phyloP scores from a whole-genome alignment of 306 rosid species.

The Casuarina equisetifolia region DNA sequence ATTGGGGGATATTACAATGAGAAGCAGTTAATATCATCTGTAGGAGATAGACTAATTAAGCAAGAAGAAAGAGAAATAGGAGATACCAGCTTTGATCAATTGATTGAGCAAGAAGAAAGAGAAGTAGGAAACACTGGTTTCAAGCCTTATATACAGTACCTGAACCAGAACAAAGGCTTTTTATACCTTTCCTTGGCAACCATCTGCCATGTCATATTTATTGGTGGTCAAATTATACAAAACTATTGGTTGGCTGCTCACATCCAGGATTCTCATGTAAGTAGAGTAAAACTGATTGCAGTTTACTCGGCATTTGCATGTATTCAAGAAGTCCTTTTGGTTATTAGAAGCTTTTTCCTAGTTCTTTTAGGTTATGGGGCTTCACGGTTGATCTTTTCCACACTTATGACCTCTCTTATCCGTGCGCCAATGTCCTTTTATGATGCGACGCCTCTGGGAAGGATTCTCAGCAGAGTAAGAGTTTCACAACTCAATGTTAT shows the following conservation, averaged over 20 bases:
- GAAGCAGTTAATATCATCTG: conserved; percentile 8
- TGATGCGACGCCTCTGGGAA: conserved; percentile 69
- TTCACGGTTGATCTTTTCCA: conserved; percentile 38
- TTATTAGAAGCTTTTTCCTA: conserved; percentile 31
- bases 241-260: conserved; percentile 56
- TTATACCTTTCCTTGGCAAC: conserved; percentile 32
- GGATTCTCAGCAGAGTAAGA: conserved; percentile 62
- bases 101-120: conserved; percentile 56
- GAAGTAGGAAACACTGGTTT: conserved; percentile 53
- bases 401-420: conserved; percentile 54
- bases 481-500: conserved; percentile 8
- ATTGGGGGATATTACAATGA: conserved; percentile 16
- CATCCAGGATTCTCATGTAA: conserved; percentile 33
- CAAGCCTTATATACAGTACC: conserved; percentile 54
- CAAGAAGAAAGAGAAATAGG: too few relatives aligned
- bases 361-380: conserved; percentile 42
- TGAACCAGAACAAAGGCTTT: conserved; percentile 48
- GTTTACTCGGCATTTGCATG: conserved; percentile 41
- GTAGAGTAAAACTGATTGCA: conserved; percentile 25
- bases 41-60: conserved; percentile 16
- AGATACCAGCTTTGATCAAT: conserved; percentile 12
- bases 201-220: conserved; percentile 33
- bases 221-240: conserved; percentile 42
- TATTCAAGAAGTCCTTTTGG: conserved; percentile 24
- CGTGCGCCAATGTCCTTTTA: conserved; percentile 60